Conservation (phyloP, 179 eudicot species). For the Vitellaria paradoxa region DNA sequence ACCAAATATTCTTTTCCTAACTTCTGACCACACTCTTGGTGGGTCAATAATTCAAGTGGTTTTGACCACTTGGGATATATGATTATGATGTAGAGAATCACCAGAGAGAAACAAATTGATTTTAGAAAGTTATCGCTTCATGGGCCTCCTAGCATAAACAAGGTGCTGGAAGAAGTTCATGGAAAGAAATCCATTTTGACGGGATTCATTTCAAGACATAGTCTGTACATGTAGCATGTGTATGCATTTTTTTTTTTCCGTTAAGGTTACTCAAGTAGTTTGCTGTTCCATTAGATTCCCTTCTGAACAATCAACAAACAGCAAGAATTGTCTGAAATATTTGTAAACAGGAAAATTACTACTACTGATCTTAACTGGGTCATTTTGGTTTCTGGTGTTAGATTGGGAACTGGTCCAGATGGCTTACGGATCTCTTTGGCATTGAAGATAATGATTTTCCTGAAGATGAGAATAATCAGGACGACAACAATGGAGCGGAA, state of each 20-base stretch:
- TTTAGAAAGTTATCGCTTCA: not conserved
- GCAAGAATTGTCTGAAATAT: constrained; percentile 1
- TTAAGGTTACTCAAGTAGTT: too few species aligned
- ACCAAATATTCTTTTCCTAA: not conserved
- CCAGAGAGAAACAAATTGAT: not conserved
- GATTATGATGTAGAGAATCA: not conserved
- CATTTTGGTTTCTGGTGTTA: constrained; percentile 17
- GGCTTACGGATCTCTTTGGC: constrained; percentile 77
- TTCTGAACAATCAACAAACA: not conserved
- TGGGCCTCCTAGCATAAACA: not conserved
- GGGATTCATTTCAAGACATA: not conserved
- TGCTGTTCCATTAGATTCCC: not conserved
- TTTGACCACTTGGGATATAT: not conserved
- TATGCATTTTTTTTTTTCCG: not conserved
- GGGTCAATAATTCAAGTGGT: not conserved
- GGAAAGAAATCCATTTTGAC: too few species aligned
- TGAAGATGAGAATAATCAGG: constrained; percentile 33
- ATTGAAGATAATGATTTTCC: constrained; percentile 58
- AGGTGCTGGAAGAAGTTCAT: not conserved
- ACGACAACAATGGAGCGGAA: constrained; percentile 24
- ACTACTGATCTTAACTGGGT: not conserved
- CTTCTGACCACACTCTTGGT: not conserved
- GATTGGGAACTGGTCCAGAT: constrained; percentile 91
- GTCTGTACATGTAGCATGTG: not conserved
- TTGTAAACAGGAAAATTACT: not conserved